Percentiles rank a stretch among this genome's conserved stretches.
Conservation (phyloP, 768 basidiomycete genomes). For the Mycena latifolia region DNA sequence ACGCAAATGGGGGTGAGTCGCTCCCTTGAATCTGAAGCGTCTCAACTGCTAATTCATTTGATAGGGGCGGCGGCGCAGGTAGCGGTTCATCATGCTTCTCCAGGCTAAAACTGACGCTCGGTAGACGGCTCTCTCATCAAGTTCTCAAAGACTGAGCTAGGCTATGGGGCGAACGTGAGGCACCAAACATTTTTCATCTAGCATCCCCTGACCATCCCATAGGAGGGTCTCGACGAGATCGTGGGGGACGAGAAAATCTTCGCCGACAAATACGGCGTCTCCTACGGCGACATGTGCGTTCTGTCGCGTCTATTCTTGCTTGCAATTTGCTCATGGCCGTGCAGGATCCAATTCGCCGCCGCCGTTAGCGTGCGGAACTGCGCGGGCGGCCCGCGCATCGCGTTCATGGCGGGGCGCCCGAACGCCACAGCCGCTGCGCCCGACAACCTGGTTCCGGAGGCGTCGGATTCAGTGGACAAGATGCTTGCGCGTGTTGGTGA, state of each 20-base stretch:
- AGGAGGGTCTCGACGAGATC: conserved; percentile 21
- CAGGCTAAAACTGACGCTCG: background rate
- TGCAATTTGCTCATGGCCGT: background rate
- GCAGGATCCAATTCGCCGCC: conserved; percentile 48
- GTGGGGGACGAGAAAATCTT: conserved; percentile 10
- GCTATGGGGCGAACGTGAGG: conserved; percentile 18
- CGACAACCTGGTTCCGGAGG: conserved; percentile 18
- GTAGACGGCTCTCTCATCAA: conserved; percentile 32
- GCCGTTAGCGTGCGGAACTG: conserved; percentile 46
- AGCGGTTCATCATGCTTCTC: too few relatives aligned
- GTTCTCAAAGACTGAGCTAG: conserved; percentile 19
- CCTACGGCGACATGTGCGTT: conserved; percentile 34
- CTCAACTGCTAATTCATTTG: background rate
- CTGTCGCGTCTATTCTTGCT: background rate
- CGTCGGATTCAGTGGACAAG: conserved; percentile 28
- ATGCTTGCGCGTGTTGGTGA: conserved; percentile 24
- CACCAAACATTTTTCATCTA: background rate
- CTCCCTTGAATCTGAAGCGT: background rate
- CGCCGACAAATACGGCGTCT: conserved; percentile 21
- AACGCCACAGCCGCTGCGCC: conserved; percentile 27
- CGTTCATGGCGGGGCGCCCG: conserved; percentile 40
- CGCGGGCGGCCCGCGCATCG: conserved; percentile 41
- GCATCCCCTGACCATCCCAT: background rate
- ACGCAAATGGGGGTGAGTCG: conserved; percentile 22
- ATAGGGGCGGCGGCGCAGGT: conserved; percentile 30